phyloP scores from a whole-genome alignment of 495 filamentous ascomycete species.

The Aspergillus conjunctus region DNA sequence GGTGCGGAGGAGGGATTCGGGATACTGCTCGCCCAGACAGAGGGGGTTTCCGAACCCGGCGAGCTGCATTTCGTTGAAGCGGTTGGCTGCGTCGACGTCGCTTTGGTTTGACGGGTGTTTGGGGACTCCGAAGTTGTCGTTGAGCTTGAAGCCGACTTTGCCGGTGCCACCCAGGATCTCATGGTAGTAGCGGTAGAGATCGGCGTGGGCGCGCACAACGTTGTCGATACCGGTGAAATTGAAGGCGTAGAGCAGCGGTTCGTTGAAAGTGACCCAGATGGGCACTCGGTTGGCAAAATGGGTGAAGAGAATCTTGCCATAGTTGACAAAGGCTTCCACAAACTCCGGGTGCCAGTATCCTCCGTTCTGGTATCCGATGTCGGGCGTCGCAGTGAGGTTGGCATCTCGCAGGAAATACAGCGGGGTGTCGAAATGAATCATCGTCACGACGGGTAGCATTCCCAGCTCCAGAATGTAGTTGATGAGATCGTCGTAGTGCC shows the following conservation, averaged over 20 bases:
- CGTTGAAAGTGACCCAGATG: constrained; percentile 51
- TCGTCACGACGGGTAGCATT: constrained; percentile 45
- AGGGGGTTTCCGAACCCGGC: constrained; percentile 44
- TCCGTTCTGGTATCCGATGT: constrained; percentile 9
- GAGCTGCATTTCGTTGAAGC: constrained; percentile 44
- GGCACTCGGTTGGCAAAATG: constrained; percentile 47
- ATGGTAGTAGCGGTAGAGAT: constrained; percentile 46
- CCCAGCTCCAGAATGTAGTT: constrained; percentile 42
- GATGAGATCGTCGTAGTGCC: constrained; percentile 52
- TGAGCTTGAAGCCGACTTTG: constrained; percentile 43
- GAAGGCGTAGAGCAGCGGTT: constrained; percentile 34
- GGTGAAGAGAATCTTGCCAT: constrained; percentile 42
- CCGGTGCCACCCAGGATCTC: constrained; percentile 42
- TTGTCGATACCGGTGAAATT: constrained; percentile 36
- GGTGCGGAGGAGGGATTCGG: constrained; percentile 35
- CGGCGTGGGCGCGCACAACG: constrained; percentile 42
- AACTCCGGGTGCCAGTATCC: constrained; percentile 9
- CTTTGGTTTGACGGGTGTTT: constrained; percentile 35
- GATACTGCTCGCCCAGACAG: constrained; percentile 45
- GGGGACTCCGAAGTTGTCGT: constrained; percentile 47
- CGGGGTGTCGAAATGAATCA: constrained; percentile 48
- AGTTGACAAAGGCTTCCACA: constrained; percentile 39
- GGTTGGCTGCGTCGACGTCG: constrained; percentile 39
- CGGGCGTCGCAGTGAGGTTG: constrained; percentile 27
- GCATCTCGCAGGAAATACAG: constrained; percentile 32